Percentiles rank a stretch among this genome's conserved stretches.
phyloP scores from a whole-genome alignment of 306 rosid genomes.

The Geum urbanum region DNA sequence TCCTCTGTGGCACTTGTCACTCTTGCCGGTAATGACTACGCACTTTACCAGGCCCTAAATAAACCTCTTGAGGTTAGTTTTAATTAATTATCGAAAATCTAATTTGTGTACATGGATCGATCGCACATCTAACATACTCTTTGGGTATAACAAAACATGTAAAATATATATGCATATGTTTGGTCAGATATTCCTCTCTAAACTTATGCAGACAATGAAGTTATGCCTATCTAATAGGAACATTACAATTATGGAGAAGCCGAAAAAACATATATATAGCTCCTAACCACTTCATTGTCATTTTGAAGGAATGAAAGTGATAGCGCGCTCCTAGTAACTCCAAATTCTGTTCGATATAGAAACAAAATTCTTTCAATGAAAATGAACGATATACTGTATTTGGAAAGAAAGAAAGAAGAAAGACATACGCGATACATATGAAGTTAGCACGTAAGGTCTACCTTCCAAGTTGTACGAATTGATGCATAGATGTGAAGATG shows the following conservation, averaged over 20 bases:
- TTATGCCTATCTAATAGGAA: no score
- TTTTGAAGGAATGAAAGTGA: background rate
- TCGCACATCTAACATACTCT: no score
- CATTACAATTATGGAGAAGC: no score
- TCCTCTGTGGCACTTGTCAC: constrained; percentile 66
- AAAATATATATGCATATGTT: no score
- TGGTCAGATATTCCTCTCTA: no score
- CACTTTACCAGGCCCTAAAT: constrained; percentile 26
- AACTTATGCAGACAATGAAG: no score
- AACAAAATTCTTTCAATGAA: background rate
- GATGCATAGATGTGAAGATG: background rate
- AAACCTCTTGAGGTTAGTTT: constrained; percentile 47
- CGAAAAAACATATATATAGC: no score
- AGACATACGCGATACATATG: background rate
- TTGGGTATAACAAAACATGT: background rate
- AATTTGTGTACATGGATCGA: no score
- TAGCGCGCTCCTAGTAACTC: background rate
- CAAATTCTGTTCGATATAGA: background rate
- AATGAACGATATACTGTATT: background rate
- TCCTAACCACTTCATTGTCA: no score
- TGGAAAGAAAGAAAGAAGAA: background rate
- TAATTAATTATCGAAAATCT: no score
- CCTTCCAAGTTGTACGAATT: background rate
- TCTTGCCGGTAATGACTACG: constrained; percentile 77
- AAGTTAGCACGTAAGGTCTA: background rate